These are phyloP conservation scores for Saxophila tyrrhenica DNA, from an alignment of 495 filamentous ascomycete genomes.

Conservation along the genomic window DNA sequence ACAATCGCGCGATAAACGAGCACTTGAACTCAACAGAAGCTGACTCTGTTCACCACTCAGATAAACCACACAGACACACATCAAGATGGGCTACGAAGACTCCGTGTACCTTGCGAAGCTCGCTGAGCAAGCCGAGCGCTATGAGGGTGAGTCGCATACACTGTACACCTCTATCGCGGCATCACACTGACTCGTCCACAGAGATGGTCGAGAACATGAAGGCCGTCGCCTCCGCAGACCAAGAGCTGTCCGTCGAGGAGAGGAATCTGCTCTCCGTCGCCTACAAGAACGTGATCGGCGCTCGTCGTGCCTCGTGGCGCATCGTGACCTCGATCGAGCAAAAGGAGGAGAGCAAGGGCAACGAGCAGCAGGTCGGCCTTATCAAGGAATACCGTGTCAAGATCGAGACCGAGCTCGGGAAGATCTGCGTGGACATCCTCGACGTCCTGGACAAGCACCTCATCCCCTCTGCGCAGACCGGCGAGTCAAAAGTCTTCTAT, in stretches of 20 bases:
- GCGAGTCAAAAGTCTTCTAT: conserved; percentile 99
- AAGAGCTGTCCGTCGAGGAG: conserved; percentile 97
- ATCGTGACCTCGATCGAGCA: conserved; percentile 99
- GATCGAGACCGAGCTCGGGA: conserved; percentile 96
- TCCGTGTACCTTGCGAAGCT: conserved; percentile 99
- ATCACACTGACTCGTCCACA: conserved; percentile 29
- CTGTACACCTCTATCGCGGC: no score
- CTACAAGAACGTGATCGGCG: conserved; percentile 99
- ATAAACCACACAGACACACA: conserved; percentile 8
- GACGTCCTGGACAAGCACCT: conserved; percentile 93
- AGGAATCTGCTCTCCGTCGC: conserved; percentile 96
- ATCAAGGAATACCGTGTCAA: conserved; percentile 99
- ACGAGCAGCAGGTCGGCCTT: conserved; percentile 76
- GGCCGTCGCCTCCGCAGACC: conserved; percentile 89
- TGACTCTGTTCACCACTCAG: background rate
- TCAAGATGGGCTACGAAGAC: conserved; percentile 97
- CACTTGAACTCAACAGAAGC: background rate
- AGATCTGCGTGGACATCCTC: conserved; percentile 98
- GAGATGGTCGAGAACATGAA: conserved; percentile 99
- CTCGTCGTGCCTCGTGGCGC: conserved; percentile 96
- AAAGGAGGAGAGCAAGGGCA: conserved; percentile 99
- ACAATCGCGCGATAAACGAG: no score
- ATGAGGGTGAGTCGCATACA: conserved; percentile 67
- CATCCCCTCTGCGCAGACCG: conserved; percentile 89
- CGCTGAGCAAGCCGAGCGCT: conserved; percentile 99